Evolutionary conservation across 768 basidiomycete genomes (phyloP), one percentile per base, ranked within the genome.

Genomic region (Pluteus cervinus): DNA sequence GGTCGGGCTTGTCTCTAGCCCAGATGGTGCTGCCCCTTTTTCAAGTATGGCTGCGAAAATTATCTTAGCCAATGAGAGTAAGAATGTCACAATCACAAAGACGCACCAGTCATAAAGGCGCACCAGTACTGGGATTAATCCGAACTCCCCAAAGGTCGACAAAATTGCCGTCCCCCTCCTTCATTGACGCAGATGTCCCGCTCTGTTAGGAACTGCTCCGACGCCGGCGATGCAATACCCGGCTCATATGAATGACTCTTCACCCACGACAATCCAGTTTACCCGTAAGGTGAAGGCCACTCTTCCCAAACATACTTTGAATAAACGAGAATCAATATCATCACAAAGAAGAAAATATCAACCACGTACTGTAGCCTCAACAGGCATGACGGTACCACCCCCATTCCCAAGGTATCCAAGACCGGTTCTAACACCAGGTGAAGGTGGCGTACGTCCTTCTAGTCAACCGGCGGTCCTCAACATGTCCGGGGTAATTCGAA

Each of bases 231-330:
- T 5, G 91, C 91, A 51, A 97, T 86, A 3, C 92, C 91, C 8
- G 97, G 73, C 35, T 86, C 81, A 54, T 73, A 85, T 9, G 96
- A 89, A 53, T 98, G 87, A 7, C 81, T 69, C 57, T 92, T 93
- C 26, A 94, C 85, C 85, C 88, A 98, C 53, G 85, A 86, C 43
- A 98, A 62, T 4, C 85, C 90, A 99, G 81, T 62, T 98, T 98
- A 25, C 96, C 96, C 0, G 96, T 98, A 6, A 98, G 65, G 48
- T 92, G 91, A 2, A 99, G 68, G 11, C 72, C 73, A 9, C 94
- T 93, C 56, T 94, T 94, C 2, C 96, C 96, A 17, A 93, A 93
- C 91, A 96, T 98, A 35, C 81, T 81, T 90, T 92, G 56, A n/a
- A n/a, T n/a, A n/a, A n/a, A n/a, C n/a, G n/a, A n/a, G n/a, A n/a